Percentiles rank a stretch among this genome's conserved stretches.
Evolutionary conservation across 257 asterid species (phyloP).

Genomic region (Petrea volubilis): DNA sequence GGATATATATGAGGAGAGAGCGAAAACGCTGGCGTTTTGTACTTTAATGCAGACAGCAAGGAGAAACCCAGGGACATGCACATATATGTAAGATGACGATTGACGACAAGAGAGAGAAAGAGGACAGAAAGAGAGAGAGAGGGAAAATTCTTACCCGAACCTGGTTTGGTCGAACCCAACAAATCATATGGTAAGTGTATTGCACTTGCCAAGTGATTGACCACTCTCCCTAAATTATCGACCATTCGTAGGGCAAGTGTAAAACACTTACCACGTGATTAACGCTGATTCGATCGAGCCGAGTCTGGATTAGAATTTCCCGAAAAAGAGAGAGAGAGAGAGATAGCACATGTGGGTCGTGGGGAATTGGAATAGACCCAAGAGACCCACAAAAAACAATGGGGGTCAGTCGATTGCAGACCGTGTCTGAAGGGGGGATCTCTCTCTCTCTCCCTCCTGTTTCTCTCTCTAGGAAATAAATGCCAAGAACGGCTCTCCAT

Average conservation of each 20-base stretch:
- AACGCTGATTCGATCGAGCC: too few relatives aligned
- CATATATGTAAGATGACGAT: neutral
- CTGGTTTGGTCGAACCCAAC: too few relatives aligned
- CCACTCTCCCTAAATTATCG: too few relatives aligned
- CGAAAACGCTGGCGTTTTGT: conserved; percentile 31
- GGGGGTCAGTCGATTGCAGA: conserved; percentile 31
- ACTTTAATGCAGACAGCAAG: conserved; percentile 21
- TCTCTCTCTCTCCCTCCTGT: conserved; percentile 16
- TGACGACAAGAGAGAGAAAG: conserved; percentile 8
- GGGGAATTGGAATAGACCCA: conserved; percentile 38
- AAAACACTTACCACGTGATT: too few relatives aligned
- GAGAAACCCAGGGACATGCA: neutral
- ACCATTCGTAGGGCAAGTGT: too few relatives aligned
- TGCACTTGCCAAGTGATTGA: too few relatives aligned
- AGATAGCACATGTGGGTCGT: conserved; percentile 32
- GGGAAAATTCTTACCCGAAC: too few relatives aligned
- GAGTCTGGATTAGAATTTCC: too few relatives aligned
- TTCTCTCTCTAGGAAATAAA: neutral
- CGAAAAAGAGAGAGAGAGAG: neutral
- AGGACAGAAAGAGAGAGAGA: conserved; percentile 4
- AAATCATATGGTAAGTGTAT: too few relatives aligned
- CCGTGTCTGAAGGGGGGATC: conserved; percentile 33
- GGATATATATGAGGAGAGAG: neutral
- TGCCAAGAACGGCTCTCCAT: neutral
- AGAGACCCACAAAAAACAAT: conserved; percentile 35